Conservation (phyloP, 2,329 filamentous ascomycete genomes). For the Phoma sp. region DNA sequence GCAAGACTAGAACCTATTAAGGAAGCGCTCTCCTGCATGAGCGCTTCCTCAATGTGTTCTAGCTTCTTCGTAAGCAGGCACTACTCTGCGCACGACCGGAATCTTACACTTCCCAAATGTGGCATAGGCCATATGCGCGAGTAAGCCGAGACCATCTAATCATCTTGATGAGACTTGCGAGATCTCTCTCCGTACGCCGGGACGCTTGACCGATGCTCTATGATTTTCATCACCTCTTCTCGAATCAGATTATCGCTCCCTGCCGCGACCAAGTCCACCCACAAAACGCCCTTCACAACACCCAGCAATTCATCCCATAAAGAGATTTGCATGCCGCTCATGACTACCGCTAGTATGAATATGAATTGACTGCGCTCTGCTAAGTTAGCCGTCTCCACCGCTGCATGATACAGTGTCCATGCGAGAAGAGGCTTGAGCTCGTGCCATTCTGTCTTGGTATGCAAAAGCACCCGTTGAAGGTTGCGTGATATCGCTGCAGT, state of each 20-base stretch:
- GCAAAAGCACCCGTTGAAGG: slow-evolving; percentile 28
- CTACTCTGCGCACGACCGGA: too few species aligned
- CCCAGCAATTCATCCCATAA: slow-evolving; percentile 33
- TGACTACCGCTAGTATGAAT: slow-evolving; percentile 35
- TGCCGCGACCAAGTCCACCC: slow-evolving; percentile 36
- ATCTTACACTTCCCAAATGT: too few species aligned
- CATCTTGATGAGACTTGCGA: too few species aligned
- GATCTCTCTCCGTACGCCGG: neutral
- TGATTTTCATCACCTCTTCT: slow-evolving; percentile 35
- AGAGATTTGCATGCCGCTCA: slow-evolving; percentile 27
- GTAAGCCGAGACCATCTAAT: too few species aligned
- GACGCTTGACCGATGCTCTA: slow-evolving; percentile 11
- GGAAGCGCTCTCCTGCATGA: too few species aligned
- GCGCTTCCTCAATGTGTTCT: too few species aligned
- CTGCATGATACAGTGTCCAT: slow-evolving; percentile 37
- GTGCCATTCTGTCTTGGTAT: slow-evolving; percentile 34
- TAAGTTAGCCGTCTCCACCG: slow-evolving; percentile 32
- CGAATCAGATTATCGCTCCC: slow-evolving; percentile 30
- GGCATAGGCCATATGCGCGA: too few species aligned
- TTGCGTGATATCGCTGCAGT: slow-evolving; percentile 30
- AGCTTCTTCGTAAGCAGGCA: too few species aligned
- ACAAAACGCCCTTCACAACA: slow-evolving; percentile 36
- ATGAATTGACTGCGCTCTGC: slow-evolving; percentile 34
- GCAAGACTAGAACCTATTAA: too few species aligned
- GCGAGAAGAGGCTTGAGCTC: slow-evolving; percentile 36